Base-by-base conservation (phyloP, 2,329 filamentous ascomycete species). In the Monilinia polystroma region DNA sequence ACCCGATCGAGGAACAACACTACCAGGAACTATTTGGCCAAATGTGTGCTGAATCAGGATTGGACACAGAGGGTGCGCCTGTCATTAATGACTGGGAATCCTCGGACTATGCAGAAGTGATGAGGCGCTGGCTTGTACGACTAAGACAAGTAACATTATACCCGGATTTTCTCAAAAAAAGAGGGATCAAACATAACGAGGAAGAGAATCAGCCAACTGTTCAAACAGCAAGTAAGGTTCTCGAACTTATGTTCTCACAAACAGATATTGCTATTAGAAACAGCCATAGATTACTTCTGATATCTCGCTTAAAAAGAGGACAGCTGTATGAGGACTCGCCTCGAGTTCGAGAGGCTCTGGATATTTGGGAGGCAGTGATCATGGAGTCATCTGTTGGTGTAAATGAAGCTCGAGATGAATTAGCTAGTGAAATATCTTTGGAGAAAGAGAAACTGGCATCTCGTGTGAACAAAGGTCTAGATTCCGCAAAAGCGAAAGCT, bases 191-290 rank as follows among this genome's bases (percentile, higher is more conserved):
- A 89, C 1, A 82, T 23, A 63, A 55, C n/a, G n/a, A 32, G 11
- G 35, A 84, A 55, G 86, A 83, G 59, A 83, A 82, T 64, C 87
- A 85, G 0, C 89, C 91, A 0, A 82, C 97, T 2, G 20, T 51
- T 70, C 85, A 91, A 16, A 96, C 93, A 0, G 89, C 97, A 1
- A 85, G 88, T 23, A 91, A 98, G 77, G 94, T 98, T 1, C 81
- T 99, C 14, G 89, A 92, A 70, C 87, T 89, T 5, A 97, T 99
- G 94, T 89, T 97, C 67, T 92, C 97, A 66, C 88, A 94, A 74
- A 93, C 90, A 54, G 90, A 94, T 67, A 81, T 81, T 7, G 76
- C 79, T 0, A 84, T 94, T 66, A 85, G 88, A 63, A 78, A 83
- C 0, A 88, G 94, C 67, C 89, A 95, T 74, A 85, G 92, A 63